Conservation (phyloP, 805 yeast species). For the Saturnispora mendoncae region DNA sequence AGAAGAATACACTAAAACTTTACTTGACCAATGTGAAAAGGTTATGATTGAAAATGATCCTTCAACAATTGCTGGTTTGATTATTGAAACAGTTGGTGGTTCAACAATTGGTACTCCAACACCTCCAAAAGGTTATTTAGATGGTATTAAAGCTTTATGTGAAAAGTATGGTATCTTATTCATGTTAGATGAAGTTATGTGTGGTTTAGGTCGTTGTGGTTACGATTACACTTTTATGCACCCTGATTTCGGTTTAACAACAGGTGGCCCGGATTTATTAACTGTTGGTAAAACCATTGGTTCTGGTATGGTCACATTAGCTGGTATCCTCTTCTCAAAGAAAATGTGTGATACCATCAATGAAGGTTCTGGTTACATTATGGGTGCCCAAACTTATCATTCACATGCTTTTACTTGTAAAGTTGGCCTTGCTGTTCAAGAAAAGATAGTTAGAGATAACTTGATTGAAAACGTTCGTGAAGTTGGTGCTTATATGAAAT, state of each 20-base stretch:
- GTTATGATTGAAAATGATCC: conserved; percentile 35
- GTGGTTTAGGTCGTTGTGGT: conserved; percentile 48
- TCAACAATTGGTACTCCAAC: conserved; percentile 38
- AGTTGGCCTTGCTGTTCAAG: conserved; percentile 39
- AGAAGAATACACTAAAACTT: conserved; percentile 30
- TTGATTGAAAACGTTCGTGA: conserved; percentile 35
- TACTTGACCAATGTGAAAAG: conserved; percentile 34
- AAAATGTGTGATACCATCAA: conserved; percentile 30
- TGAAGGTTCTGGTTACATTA: conserved; percentile 33
- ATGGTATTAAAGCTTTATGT: conserved; percentile 37
- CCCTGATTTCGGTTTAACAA: conserved; percentile 25
- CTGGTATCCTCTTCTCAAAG: conserved; percentile 37
- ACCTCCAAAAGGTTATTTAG: conserved; percentile 39
- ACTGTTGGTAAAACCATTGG: conserved; percentile 44
- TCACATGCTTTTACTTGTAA: conserved; percentile 38
- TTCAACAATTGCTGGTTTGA: conserved; percentile 34
- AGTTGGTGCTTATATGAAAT: conserved; percentile 36
- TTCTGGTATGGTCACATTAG: conserved; percentile 41
- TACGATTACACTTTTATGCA: conserved; percentile 33
- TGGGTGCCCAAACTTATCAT: conserved; percentile 44
- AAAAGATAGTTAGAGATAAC: conserved; percentile 29
- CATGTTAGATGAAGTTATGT: conserved; percentile 49
- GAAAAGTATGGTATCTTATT: conserved; percentile 43
- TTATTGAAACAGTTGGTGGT: conserved; percentile 40
- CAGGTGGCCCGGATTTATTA: conserved; percentile 40